phyloP scores from a whole-genome alignment of 106 monocot genomes.

The Dendrobium chrysotoxum region DNA sequence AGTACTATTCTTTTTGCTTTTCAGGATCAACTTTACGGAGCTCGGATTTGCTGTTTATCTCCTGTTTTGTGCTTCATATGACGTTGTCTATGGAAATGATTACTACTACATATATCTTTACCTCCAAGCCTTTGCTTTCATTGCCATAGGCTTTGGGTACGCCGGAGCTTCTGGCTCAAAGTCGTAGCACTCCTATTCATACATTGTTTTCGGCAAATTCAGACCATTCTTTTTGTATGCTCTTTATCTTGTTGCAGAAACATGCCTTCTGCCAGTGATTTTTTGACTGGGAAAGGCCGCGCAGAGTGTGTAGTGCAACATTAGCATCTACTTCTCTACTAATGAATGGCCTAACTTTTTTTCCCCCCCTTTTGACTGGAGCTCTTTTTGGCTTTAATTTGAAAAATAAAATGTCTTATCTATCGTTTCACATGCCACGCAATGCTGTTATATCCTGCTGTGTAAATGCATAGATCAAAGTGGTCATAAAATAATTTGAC shows the following conservation, averaged over 20 bases:
- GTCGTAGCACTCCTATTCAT: background rate
- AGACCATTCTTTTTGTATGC: background rate
- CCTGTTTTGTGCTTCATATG: constrained; percentile 45
- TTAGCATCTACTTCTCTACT: background rate
- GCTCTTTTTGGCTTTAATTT: background rate
- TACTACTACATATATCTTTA: constrained; percentile 42
- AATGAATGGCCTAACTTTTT: background rate
- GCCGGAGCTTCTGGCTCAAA: constrained; percentile 27
- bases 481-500: no score
- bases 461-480: no score
- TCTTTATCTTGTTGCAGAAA: background rate
- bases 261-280: background rate
- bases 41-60: constrained; percentile 31
- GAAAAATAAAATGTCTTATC: no score
- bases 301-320: background rate
- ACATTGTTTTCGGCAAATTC: background rate
- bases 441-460: no score
- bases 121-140: constrained; percentile 38
- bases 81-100: constrained; percentile 38
- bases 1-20: background rate
- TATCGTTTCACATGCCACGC: no score
- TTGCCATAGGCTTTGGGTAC: constrained; percentile 32
- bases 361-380: background rate
- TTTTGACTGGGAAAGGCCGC: background rate
- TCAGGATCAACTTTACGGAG: constrained; percentile 42